Evolutionary conservation across 2,329 filamentous ascomycete species (phyloP), one percentile per base, ranked within the genome.

Genomic region (Alternaria rosae): DNA sequence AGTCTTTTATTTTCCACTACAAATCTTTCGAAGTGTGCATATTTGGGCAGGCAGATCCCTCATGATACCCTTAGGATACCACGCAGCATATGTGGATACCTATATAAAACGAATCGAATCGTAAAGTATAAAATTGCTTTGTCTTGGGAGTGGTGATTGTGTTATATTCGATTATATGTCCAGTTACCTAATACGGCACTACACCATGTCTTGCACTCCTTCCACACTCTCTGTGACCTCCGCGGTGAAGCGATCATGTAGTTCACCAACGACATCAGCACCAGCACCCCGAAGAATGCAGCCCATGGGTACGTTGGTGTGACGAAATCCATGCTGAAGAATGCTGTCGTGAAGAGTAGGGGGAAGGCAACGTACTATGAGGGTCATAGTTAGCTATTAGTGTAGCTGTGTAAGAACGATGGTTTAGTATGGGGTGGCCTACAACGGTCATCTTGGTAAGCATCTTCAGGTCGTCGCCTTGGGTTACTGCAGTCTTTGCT

Each of bases 51-150:
- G 64, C 51, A 47, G 57, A 60, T 25, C 61, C 64, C 66, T 68
- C 56, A 70, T 70, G 67, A 70, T 70, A 70, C 67, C 67, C 67
- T 66, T 67, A 53, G 66, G 67, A 68, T 61, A 55, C 58, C 59
- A 41, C 54, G 41, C 48, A 60, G 50, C 55, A 68, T 57, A 58
- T 58, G 59, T 64, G 52, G 54, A 42, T 38, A 55, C 59, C 58
- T 56, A 68, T 60, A 62, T 55, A 69, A 68, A 68, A 68, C 59
- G 57, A 66, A 69, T 69, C 53, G 53, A 66, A 69, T 62, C 57
- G 64, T 67, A 58, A 67, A 67, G 20, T 57, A 38, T 59, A 54
- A 52, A 25, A 13, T 32, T 32, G 30, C 12, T n/a, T n/a, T n/a
- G n/a, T n/a, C n/a, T n/a, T n/a, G n/a, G n/a, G n/a, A n/a, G 30